phyloP scores from a whole-genome alignment of 2,329 filamentous ascomycete genomes.

The Penicillium sp. region DNA sequence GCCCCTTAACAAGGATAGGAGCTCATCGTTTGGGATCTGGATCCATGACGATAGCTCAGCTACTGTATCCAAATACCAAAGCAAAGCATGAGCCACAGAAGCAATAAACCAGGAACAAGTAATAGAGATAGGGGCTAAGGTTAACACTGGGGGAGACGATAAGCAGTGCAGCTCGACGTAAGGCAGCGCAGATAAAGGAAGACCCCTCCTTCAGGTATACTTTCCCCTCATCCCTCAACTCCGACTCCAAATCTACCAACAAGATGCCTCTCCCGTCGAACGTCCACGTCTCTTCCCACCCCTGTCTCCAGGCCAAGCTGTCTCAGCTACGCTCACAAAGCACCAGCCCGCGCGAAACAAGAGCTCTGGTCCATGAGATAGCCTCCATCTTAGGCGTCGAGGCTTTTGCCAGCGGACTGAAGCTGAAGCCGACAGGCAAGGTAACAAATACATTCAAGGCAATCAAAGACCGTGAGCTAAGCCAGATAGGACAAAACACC shows the following conservation, averaged over 20 bases:
- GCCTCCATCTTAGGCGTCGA: conserved; percentile 78
- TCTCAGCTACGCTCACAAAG: conserved; percentile 77
- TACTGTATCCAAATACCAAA: background rate
- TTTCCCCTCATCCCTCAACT: background rate
- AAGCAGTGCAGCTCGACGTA: background rate
- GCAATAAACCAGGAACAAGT: background rate
- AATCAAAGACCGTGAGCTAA: conserved; percentile 7
- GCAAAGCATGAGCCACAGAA: background rate
- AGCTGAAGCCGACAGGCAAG: conserved; percentile 58
- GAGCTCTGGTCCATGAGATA: conserved; percentile 81
- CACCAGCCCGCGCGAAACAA: conserved; percentile 71
- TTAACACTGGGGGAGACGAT: background rate
- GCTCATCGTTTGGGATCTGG: background rate
- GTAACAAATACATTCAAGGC: conserved; percentile 48
- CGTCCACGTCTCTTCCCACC: conserved; percentile 77
- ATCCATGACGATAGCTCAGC: background rate
- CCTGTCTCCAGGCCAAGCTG: conserved; percentile 83
- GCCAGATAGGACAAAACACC: conserved; percentile 67
- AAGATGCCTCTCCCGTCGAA: conserved; percentile 49
- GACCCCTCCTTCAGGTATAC: background rate
- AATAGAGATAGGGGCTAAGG: background rate
- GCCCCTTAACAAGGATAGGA: background rate
- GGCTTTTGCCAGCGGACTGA: conserved; percentile 66
- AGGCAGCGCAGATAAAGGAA: conserved; percentile 14
- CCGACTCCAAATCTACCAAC: conserved; percentile 6